phyloP scores from a whole-genome alignment of 2,329 filamentous ascomycete genomes.

The Chalaropsis thielavioides region DNA sequence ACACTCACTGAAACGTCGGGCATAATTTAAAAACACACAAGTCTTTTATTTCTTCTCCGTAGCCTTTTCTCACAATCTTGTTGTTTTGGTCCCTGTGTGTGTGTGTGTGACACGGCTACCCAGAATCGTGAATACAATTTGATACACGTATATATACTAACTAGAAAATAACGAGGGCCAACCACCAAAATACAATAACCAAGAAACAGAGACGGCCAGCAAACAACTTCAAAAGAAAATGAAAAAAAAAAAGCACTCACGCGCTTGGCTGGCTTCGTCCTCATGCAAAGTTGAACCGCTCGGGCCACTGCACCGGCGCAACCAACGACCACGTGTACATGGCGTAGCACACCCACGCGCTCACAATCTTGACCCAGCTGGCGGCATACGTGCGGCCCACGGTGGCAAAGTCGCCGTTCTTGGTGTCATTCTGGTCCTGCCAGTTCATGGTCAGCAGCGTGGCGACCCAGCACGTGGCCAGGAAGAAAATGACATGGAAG shows the following conservation, averaged over 20 bases:
- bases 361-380: constrained; percentile 98
- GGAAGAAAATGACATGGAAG: constrained; percentile 96
- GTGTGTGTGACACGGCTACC: not conserved
- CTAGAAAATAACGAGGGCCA: not conserved
- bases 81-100: not conserved
- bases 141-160: not conserved
- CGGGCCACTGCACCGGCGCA: constrained; percentile 71
- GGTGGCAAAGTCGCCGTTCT: constrained; percentile 65
- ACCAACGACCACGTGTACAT: constrained; percentile 90
- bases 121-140: not conserved
- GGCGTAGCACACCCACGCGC: constrained; percentile 88
- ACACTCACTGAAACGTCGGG: constrained; percentile 17
- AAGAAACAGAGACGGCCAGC: not conserved
- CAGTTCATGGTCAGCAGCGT: constrained; percentile 70
- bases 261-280: too few species aligned
- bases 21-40: not conserved
- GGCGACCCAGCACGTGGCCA: constrained; percentile 90
- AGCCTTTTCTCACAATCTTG: not conserved
- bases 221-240: not conserved
- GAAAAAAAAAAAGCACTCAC: not conserved
- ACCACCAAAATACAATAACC: not conserved
- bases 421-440: constrained; percentile 34
- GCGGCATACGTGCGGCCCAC: constrained; percentile 94
- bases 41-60: not conserved
- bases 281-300: constrained; percentile 45